Base-by-base conservation (phyloP, 1,284 basidiomycete species). In the Violaceomyces palustris region DNA sequence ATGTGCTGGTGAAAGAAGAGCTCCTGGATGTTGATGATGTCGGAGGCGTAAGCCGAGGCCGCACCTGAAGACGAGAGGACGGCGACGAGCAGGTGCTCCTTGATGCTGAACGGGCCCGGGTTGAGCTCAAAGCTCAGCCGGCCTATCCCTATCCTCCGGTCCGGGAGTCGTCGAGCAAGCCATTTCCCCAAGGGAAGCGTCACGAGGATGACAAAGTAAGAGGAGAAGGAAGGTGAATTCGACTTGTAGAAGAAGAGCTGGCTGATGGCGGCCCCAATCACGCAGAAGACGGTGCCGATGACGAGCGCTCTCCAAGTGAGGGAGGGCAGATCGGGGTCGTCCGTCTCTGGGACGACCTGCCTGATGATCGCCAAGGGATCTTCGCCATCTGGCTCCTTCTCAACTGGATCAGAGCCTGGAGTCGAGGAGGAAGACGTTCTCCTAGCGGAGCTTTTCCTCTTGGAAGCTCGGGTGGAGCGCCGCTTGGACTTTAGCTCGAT, bases 181-280 rank as follows among this genome's bases (percentile, higher is more conserved):
- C 66, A 73, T 30, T 69, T 71, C 0, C 78, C 78, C 4, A 79
- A 61, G 1, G 77, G 78, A 23, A 78, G 75, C 14, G 71, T 68
- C 31, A 75, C 57, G 17, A 81, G 71, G 37, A 80, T 78, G 51
- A 80, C 77, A 66, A 81, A 80, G 71, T 79, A 80, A 18, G 70
- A 71, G 26, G 77, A 78, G 66, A 80, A 80, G 1, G 70, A 71
- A 0, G 79, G 78, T 23, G 51, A 39, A 26, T 59, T 61, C 14
- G 55, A 59, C 35, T 55, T 55, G 46, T 55, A 59, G 37, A 60
- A 60, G 39, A 45, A 55, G 18, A 30, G 63, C 54, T 75, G 74
- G 2, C 72, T 73, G 4, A 76, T 74, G 11, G 75, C 73, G 9
- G 79, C 79, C 6, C 80, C 80, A 1, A 80, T 59, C 12, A 78